phyloP scores from a whole-genome alignment of 2,329 filamentous ascomycete species.

The Acarospora socialis region DNA sequence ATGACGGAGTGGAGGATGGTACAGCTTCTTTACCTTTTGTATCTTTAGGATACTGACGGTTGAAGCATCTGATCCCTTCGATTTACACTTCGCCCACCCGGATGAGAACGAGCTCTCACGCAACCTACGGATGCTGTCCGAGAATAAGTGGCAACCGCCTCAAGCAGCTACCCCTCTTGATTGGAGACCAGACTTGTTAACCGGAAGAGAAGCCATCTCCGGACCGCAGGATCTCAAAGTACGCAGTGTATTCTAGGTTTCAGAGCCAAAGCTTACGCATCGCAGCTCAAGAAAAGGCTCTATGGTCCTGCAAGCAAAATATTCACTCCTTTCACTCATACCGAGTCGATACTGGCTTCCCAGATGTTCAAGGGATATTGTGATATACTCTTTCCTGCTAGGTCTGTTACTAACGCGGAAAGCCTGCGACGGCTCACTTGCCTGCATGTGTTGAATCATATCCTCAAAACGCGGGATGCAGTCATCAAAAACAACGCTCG shows the following conservation, averaged over 20 bases:
- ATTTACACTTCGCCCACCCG: slow-evolving; percentile 59
- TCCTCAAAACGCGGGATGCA: slow-evolving; percentile 82
- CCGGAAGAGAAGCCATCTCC: slow-evolving; percentile 15
- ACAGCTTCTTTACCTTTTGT: slow-evolving; percentile 2
- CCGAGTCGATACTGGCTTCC: slow-evolving; percentile 53
- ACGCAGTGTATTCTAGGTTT: slow-evolving; percentile 2
- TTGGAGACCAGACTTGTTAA: slow-evolving; percentile 6
- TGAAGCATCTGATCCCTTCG: slow-evolving; percentile 66
- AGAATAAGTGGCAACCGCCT: slow-evolving; percentile 34
- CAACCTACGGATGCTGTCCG: slow-evolving; percentile 32
- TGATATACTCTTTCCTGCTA: slow-evolving; percentile 62
- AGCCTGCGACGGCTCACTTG: slow-evolving; percentile 58
- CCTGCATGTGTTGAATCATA: slow-evolving; percentile 78
- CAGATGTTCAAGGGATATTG: slow-evolving; percentile 70
- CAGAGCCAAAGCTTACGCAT: no score
- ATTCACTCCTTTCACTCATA: slow-evolving; percentile 42
- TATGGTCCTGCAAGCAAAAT: slow-evolving; percentile 39
- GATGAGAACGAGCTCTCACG: slow-evolving; percentile 46
- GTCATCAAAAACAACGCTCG: slow-evolving; percentile 87
- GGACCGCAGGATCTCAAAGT: slow-evolving; percentile 25
- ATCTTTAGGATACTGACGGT: no score
- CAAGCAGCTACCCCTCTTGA: slow-evolving; percentile 22
- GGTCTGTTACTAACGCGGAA: slow-evolving; percentile 54
- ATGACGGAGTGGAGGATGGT: slow-evolving; percentile 20
- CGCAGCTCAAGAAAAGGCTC: slow-evolving; percentile 61